phyloP scores from a whole-genome alignment of 441 rosid species.

The Aleurites moluccanus region DNA sequence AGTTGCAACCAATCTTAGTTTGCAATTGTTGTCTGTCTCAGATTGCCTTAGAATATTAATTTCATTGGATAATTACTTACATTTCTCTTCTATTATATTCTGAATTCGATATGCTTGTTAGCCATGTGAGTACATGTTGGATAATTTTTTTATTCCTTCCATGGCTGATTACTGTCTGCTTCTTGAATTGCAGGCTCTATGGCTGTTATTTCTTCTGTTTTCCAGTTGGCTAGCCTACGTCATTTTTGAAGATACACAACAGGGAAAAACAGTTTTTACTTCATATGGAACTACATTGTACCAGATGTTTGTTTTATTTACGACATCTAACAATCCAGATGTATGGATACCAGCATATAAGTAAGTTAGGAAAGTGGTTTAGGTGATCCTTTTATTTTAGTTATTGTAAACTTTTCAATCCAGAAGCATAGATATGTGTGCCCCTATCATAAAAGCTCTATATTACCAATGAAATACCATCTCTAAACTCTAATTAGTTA shows the following conservation, averaged over 20 bases:
- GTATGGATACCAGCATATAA: conserved; percentile 99
- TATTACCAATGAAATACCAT: background rate
- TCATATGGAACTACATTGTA: conserved; percentile 83
- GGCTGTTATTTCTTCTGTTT: conserved; percentile 84
- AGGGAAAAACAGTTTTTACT: conserved; percentile 67
- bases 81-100: conserved; percentile 14
- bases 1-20: conserved; percentile 9
- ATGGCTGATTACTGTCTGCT: conserved; percentile 24
- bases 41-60: background rate
- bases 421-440: background rate
- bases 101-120: background rate
- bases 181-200: conserved; percentile 67
- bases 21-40: background rate
- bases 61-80: background rate
- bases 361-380: conserved; percentile 45
- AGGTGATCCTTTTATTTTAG: background rate
- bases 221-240: conserved; percentile 96
- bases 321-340: conserved; percentile 98
- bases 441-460: background rate
- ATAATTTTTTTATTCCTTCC: background rate
- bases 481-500: background rate
- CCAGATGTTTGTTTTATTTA: conserved; percentile 87
- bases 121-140: background rate
- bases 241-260: conserved; percentile 89
- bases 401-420: background rate